Evolutionary conservation across 1,284 basidiomycete species (phyloP).

Genomic region (Gomphus bonarii): DNA sequence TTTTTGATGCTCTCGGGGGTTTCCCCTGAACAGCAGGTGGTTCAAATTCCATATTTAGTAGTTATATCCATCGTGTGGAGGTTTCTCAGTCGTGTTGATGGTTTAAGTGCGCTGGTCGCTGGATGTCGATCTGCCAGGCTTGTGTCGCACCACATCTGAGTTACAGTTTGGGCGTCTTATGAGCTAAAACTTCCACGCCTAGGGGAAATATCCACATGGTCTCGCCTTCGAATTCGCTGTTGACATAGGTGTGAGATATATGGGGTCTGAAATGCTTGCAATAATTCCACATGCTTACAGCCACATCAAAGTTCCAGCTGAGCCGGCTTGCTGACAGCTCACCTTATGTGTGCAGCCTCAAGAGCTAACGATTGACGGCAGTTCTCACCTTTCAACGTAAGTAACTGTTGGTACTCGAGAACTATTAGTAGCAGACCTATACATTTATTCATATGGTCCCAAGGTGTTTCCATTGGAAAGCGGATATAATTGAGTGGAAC

Average conservation of each 20-base stretch:
- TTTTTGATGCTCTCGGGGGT: too few species aligned
- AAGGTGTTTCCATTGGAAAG: background rate
- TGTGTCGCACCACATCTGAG: too few species aligned
- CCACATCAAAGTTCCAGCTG: background rate
- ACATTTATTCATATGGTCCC: background rate
- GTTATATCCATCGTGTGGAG: too few species aligned
- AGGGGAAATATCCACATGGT: background rate
- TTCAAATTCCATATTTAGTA: too few species aligned
- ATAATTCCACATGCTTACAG: background rate
- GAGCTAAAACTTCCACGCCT: background rate
- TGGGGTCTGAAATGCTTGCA: background rate
- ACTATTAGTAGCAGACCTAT: too few species aligned
- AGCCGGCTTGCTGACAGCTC: background rate
- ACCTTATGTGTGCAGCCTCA: background rate
- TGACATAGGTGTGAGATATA: background rate
- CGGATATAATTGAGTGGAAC: too few species aligned
- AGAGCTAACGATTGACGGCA: background rate
- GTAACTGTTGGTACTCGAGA: too few species aligned
- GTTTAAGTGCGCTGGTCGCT: too few species aligned
- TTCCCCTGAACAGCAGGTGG: too few species aligned
- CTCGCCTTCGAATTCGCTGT: background rate
- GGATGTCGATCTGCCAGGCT: too few species aligned
- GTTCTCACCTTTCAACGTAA: background rate
- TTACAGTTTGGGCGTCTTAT: too few species aligned
- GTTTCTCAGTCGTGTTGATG: too few species aligned